These are phyloP conservation scores for Diaporthe destruens DNA, from an alignment of 2,329 filamentous ascomycete species.

Conservation along the genomic window DNA sequence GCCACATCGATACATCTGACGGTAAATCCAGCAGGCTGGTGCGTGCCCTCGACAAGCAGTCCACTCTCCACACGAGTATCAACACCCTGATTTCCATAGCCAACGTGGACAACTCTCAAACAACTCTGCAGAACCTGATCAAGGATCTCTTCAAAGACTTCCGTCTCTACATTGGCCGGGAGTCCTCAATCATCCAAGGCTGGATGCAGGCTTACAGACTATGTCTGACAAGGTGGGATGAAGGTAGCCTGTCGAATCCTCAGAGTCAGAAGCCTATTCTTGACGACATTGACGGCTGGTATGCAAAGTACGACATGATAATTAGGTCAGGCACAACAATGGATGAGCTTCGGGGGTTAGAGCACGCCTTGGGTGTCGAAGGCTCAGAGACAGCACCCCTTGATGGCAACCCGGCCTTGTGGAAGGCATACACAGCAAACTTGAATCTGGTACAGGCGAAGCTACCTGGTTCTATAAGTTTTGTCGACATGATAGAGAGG, in stretches of 20 bases:
- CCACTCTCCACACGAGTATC: constrained; percentile 11
- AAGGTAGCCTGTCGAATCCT: not conserved
- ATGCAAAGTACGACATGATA: constrained; percentile 8
- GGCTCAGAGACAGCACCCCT: constrained; percentile 18
- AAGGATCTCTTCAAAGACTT: not conserved
- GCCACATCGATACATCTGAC: constrained; percentile 9
- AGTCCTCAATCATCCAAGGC: constrained; percentile 4
- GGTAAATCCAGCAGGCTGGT: not conserved
- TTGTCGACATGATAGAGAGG: not conserved
- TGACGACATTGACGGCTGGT: constrained; percentile 33
- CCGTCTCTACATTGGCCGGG: constrained; percentile 1
- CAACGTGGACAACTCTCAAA: constrained; percentile 2
- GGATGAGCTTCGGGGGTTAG: constrained; percentile 7
- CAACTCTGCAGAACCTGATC: not conserved
- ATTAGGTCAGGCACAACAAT: constrained; percentile 7
- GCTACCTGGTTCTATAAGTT: not conserved
- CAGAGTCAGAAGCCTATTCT: constrained; percentile 14
- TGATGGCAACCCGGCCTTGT: not conserved
- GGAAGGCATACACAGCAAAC: constrained; percentile 17
- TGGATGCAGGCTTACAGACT: constrained; percentile 27
- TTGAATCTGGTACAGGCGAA: constrained; percentile 26
- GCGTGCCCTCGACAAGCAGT: constrained; percentile 4
- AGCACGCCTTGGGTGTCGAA: constrained; percentile 17
- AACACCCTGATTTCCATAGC: constrained; percentile 11
- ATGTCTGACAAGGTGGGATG: constrained; percentile 24